Conservation (phyloP, 1,139 yeast genomes). For the Hanseniaspora uvarum region DNA sequence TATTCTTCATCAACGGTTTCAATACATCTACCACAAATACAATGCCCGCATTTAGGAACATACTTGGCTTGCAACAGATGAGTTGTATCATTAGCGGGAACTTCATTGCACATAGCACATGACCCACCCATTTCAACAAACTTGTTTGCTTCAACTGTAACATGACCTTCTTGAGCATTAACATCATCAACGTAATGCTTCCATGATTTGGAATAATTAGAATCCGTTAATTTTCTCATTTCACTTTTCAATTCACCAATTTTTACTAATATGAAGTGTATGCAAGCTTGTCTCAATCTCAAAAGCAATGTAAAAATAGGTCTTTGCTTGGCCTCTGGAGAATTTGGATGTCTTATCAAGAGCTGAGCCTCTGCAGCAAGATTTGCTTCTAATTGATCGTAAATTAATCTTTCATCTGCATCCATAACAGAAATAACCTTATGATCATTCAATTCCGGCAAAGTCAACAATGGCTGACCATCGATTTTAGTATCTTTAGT, state of each 20-base stretch:
- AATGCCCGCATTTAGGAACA: constrained; percentile 58
- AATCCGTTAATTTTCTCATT: constrained; percentile 20
- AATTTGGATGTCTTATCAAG: constrained; percentile 27
- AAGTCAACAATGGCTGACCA: constrained; percentile 61
- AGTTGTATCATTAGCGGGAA: constrained; percentile 60
- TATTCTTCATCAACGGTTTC: constrained; percentile 32
- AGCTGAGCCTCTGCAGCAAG: constrained; percentile 39
- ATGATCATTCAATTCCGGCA: constrained; percentile 54
- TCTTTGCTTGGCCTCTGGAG: constrained; percentile 25
- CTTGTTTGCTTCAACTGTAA: constrained; percentile 17
- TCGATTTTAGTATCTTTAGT: constrained; percentile 66
- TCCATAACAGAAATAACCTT: constrained; percentile 44
- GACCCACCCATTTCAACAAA: constrained; percentile 28
- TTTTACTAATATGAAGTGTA: constrained; percentile 68
- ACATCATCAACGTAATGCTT: constrained; percentile 3
- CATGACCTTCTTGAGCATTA: constrained; percentile 18
- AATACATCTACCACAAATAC: constrained; percentile 54
- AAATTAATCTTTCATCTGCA: constrained; percentile 47
- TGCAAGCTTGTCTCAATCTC: constrained; percentile 81
- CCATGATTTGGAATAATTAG: constrained; percentile 18
- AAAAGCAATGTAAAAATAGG: constrained; percentile 59
- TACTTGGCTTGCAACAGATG: constrained; percentile 40
- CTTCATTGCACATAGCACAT: constrained; percentile 21
- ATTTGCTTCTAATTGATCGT: constrained; percentile 45
- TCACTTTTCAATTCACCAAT: constrained; percentile 45